phyloP scores from a whole-genome alignment of 768 basidiomycete species.

The Kwoniella europaea region DNA sequence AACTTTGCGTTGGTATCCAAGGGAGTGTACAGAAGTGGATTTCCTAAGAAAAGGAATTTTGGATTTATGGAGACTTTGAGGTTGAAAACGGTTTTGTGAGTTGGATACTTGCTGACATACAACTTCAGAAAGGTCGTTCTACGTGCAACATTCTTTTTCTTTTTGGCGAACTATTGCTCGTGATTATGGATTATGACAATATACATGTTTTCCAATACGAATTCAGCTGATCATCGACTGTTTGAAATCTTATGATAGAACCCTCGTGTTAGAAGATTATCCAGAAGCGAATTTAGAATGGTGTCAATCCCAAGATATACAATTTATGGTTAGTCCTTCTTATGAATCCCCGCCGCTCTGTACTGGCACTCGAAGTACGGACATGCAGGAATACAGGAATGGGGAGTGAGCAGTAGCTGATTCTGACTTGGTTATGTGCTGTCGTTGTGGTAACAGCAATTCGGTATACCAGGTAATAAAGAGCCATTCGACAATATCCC shows the following conservation, averaged over 20 bases:
- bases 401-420: too few relatives aligned
- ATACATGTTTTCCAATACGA: not conserved
- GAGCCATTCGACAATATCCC: slow-evolving; percentile 57
- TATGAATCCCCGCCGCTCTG: too few relatives aligned
- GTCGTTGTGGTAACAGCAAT: slow-evolving; percentile 46
- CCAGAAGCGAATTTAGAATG: slow-evolving; percentile 59
- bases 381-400: too few relatives aligned
- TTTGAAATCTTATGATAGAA: slow-evolving; percentile 28
- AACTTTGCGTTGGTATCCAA: slow-evolving; percentile 58
- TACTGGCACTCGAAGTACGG: not conserved
- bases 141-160: too few relatives aligned
- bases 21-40: slow-evolving; percentile 56
- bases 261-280: slow-evolving; percentile 59
- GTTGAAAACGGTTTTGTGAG: slow-evolving; percentile 59
- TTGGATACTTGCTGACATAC: not conserved
- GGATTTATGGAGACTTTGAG: slow-evolving; percentile 57
- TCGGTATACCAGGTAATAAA: slow-evolving; percentile 60
- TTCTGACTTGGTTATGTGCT: not conserved
- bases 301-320: slow-evolving; percentile 57
- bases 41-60: slow-evolving; percentile 58
- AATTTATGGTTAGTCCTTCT: slow-evolving; percentile 49
- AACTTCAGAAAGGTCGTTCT: too few relatives aligned
- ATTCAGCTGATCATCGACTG: too few relatives aligned
- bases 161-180: too few relatives aligned
- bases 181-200: not conserved